These are phyloP conservation scores for Xerocomellus chrysenteron DNA, from an alignment of 768 basidiomycete species.

Conservation along the genomic window DNA sequence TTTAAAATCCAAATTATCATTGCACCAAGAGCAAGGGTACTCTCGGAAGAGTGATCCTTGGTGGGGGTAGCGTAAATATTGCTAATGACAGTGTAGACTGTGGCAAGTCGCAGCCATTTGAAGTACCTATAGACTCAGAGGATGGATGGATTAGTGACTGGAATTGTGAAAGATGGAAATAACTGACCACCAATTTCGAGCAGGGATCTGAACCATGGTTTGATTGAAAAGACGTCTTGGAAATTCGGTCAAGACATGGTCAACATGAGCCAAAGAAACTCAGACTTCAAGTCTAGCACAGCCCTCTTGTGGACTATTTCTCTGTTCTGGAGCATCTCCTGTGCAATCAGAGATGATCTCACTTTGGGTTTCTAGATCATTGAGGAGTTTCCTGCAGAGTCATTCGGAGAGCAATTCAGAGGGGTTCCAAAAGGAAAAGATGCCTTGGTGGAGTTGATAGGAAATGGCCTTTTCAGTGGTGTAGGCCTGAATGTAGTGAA, in stretches of 20 bases:
- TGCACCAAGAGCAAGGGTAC: background rate
- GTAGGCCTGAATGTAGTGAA: slow-evolving; percentile 7
- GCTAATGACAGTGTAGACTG: background rate
- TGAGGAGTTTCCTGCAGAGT: background rate
- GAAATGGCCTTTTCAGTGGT: slow-evolving; percentile 4
- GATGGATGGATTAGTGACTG: too few relatives aligned
- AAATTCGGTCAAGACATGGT: background rate
- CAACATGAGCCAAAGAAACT: background rate
- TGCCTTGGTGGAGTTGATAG: slow-evolving; percentile 9
- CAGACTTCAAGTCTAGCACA: slow-evolving; percentile 5
- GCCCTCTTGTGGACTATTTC: background rate
- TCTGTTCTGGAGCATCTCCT: background rate
- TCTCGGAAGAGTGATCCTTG: background rate
- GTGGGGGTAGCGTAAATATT: background rate
- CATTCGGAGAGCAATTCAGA: background rate
- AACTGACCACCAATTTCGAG: background rate
- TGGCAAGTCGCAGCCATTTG: background rate
- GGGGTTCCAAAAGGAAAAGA: background rate
- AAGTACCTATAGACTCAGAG: background rate
- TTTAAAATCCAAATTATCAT: slow-evolving; percentile 7
- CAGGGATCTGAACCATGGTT: background rate
- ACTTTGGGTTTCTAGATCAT: background rate
- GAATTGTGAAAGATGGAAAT: too few relatives aligned
- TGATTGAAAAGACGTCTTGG: background rate
- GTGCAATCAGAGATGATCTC: background rate